Conservation (phyloP, 225 moss, liverwort and hornwort species). For the Thuidium tamariscinum region DNA sequence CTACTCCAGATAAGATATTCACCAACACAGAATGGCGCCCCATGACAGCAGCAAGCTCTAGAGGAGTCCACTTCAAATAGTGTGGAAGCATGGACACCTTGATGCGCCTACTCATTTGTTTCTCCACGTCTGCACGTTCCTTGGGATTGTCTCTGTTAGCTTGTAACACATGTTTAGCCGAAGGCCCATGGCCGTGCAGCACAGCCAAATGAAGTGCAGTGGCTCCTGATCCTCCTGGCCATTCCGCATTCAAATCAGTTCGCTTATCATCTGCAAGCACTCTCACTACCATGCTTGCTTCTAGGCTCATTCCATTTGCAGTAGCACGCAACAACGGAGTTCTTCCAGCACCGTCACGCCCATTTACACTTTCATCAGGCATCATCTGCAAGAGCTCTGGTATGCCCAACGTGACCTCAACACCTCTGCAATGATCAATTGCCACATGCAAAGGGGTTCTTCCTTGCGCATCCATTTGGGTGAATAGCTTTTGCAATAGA, state of each 20-base stretch:
- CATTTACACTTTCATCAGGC: background rate
- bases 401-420: background rate
- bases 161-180: background rate
- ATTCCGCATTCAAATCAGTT: conserved; percentile 8
- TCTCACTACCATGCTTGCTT: background rate
- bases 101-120: background rate
- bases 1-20: background rate
- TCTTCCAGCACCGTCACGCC: conserved; percentile 14
- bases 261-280: background rate
- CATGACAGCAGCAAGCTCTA: background rate
- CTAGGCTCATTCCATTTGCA: background rate
- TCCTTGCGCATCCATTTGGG: conserved; percentile 10
- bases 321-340: conserved; percentile 4
- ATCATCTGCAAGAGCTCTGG: background rate
- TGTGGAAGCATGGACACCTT: background rate
- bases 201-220: conserved; percentile 17
- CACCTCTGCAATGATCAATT: background rate
- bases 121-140: background rate
- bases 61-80: background rate
- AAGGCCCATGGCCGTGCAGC: background rate
- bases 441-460: conserved; percentile 30
- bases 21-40: background rate
- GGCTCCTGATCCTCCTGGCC: background rate
- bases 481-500: background rate
- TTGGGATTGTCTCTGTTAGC: background rate